These are phyloP conservation scores for Penicillium argentinense DNA, from an alignment of 495 filamentous ascomycete genomes.

Conservation along the genomic window DNA sequence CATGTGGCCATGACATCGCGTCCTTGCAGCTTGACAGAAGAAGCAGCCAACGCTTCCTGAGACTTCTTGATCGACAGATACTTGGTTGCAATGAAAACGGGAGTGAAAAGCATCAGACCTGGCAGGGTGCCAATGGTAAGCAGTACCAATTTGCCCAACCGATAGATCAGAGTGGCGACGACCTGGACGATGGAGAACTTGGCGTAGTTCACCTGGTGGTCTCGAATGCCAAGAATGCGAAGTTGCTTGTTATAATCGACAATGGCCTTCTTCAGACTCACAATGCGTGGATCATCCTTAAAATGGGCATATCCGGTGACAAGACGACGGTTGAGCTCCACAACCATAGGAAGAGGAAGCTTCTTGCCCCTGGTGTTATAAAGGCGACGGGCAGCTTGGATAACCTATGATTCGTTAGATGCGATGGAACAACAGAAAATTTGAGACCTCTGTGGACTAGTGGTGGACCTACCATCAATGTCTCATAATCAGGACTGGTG, in stretches of 20 bases:
- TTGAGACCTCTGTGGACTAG: not conserved
- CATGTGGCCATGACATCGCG: conserved; percentile 97
- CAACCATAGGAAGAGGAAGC: conserved; percentile 87
- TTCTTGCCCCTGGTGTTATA: conserved; percentile 96
- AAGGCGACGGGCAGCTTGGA: conserved; percentile 89
- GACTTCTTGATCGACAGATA: conserved; percentile 90
- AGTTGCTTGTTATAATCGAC: conserved; percentile 87
- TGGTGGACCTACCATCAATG: conserved; percentile 71
- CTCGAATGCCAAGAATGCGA: conserved; percentile 78
- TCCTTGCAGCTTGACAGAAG: conserved; percentile 90
- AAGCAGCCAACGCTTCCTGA: conserved; percentile 83
- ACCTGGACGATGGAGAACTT: conserved; percentile 76
- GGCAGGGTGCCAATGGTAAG: conserved; percentile 82
- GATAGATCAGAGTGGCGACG: conserved; percentile 74
- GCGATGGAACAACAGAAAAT: not conserved
- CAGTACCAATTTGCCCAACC: conserved; percentile 70
- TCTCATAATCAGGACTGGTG: conserved; percentile 93
- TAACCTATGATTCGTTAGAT: conserved; percentile 55
- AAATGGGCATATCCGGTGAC: conserved; percentile 90
- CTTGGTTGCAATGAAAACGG: conserved; percentile 89
- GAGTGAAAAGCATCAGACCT: conserved; percentile 81
- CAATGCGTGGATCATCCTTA: conserved; percentile 85
- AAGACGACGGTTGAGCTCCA: conserved; percentile 92
- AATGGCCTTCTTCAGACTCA: conserved; percentile 75
- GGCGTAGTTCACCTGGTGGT: conserved; percentile 95